Evolutionary conservation across 805 yeast species (phyloP), one percentile per base, ranked within the genome.

Genomic region (Zygosaccharomyces bailii): DNA sequence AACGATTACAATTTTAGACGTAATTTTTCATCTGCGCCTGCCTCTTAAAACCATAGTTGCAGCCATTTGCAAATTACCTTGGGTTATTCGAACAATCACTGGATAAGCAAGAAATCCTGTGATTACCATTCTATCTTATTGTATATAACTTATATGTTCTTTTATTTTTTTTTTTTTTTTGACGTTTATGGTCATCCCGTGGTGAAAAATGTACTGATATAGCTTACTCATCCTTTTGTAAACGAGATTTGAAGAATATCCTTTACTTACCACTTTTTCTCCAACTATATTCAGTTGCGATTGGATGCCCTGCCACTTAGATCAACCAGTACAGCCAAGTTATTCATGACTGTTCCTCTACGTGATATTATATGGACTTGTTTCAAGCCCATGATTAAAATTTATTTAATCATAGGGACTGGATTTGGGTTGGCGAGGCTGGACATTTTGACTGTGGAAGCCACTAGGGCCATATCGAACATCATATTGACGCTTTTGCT

Each of bases 381-480:
- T 1, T 87, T 84, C 20, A 84, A 82, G 64, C 93, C 93, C 11
- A 82, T 85, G 50, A 73, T 84, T 57, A 80, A 85, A 61, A 82
- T 85, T 61, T 85, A 85, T 59, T 65, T 84, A 61, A 82, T 85
- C 56, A 79, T 85, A 3, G 78, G 74, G 11, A 61, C 81, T n/a
- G 95, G 93, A 18, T 82, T 74, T 54, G 60, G 65, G 18, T 62
- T 85, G 11, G 84, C 91, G 1, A 72, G 71, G 45, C 55, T 64
- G 49, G 81, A 84, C 44, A 71, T 84, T 39, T 60, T 85, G 10
- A 70, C 82, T 2, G 86, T 80, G 2, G 74, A 82, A 18, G 81
- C 88, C 0, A 71, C 78, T 3, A 62, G 80, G 59, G 81, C 81
- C 25, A 69, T 85, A 17, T 78, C 86, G 2, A 86, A 82, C 58